Conservation (phyloP, 2,329 filamentous ascomycete genomes). For the Daldinia eschscholtzii region DNA sequence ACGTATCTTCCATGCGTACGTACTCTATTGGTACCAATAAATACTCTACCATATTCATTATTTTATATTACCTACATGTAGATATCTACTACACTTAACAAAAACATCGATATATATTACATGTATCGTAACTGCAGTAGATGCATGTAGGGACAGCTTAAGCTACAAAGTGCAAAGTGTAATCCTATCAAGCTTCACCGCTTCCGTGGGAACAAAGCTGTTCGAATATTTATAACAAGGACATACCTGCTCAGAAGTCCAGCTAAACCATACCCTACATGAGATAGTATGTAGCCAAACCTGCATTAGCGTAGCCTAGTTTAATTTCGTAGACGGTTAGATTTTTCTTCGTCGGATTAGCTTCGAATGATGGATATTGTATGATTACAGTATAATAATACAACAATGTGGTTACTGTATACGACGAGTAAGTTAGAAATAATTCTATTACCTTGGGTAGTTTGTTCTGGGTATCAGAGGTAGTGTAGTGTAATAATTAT, state of each 20-base stretch:
- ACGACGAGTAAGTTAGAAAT: not conserved
- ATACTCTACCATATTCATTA: not conserved
- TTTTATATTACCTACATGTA: too few relatives aligned
- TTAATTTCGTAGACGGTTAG: not conserved
- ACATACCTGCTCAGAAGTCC: constrained; percentile 34
- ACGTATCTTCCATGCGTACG: not conserved
- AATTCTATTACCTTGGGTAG: constrained; percentile 2
- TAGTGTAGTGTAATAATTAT: not conserved
- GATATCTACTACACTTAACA: too few relatives aligned
- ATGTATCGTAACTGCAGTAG: not conserved
- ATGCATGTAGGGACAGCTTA: constrained; percentile 3
- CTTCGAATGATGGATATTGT: not conserved
- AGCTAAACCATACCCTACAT: constrained; percentile 24
- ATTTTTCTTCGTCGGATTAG: not conserved
- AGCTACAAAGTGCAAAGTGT: not conserved
- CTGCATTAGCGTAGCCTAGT: constrained; percentile 26
- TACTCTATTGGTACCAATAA: not conserved
- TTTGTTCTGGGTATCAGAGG: constrained; percentile 28
- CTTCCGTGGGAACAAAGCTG: constrained; percentile 23
- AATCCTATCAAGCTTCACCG: constrained; percentile 11
- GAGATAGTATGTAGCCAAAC: constrained; percentile 21
- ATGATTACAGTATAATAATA: too few relatives aligned
- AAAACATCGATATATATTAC: not conserved
- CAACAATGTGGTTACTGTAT: too few relatives aligned
- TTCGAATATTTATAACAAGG: constrained; percentile 34